Evolutionary conservation across 129 eudicot genomes (phyloP).

Genomic region (Dittrichia graveolens): DNA sequence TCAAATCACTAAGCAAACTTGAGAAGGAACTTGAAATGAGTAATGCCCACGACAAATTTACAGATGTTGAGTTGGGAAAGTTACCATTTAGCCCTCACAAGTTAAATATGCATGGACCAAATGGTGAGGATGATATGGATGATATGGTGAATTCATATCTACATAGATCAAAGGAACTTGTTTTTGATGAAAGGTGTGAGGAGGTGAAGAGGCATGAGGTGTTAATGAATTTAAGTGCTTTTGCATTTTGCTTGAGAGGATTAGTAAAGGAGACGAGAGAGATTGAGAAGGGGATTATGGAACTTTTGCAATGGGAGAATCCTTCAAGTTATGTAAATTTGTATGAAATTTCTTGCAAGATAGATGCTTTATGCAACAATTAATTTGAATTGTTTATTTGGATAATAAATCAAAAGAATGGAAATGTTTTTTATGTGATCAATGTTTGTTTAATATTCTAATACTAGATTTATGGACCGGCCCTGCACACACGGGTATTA

Average conservation of each 20-base stretch:
- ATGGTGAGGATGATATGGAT: constrained; percentile 45
- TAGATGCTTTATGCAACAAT: constrained; percentile 37
- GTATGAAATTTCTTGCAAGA: constrained; percentile 57
- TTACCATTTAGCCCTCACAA: constrained; percentile 29
- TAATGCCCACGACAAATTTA: constrained; percentile 10
- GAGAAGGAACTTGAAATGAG: constrained; percentile 48
- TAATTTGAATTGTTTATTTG: constrained; percentile 29
- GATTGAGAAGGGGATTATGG: constrained; percentile 67
- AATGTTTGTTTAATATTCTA: neutral
- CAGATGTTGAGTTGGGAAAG: constrained; percentile 59
- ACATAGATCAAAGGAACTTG: constrained; percentile 37
- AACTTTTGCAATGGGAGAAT: constrained; percentile 78
- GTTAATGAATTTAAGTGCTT: constrained; percentile 53
- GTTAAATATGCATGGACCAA: constrained; percentile 28
- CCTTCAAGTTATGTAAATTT: constrained; percentile 64
- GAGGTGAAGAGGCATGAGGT: constrained; percentile 39
- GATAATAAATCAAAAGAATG: constrained; percentile 22
- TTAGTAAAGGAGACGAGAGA: constrained; percentile 56
- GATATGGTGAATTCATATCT: constrained; percentile 40
- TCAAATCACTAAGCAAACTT: constrained; percentile 51
- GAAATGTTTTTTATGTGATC: neutral
- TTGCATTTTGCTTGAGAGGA: constrained; percentile 57
- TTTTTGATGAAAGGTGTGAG: constrained; percentile 33
- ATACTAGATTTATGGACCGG: too few species aligned
- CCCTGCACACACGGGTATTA: too few species aligned